Evolutionary conservation across 169 alveolate species (phyloP), one percentile per base, ranked within the genome.

Genomic region (Cryptosporidium ubiquitum): DNA sequence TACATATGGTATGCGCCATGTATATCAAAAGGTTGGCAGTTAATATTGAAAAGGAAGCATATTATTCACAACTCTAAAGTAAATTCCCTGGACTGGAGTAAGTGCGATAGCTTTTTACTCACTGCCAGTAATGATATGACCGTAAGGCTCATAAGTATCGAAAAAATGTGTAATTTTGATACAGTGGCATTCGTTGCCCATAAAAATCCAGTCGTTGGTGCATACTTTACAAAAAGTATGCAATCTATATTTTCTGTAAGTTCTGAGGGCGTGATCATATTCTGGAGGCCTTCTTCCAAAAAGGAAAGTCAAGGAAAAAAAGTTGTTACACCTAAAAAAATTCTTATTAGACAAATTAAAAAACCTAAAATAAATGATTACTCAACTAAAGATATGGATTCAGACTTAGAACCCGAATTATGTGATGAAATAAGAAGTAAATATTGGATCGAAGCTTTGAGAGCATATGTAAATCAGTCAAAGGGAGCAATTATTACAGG

Each of bases 121-220:
- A 94, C 97, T 0, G 57, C 95, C 7, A 93, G 97, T 9, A 91
- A 89, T 57, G 97, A 95, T 70, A 37, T 94, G 91, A 95, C 97
- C 16, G 96, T 94, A 20, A 85, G 97, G 71, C 92, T 95, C 31
- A 94, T 96, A 92, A 92, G 95, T 0, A 93, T 91, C 23, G 93
- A 93, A 44, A 92, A 91, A 29, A 86, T 86, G 31, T 71, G 47
- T 51, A 86, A 92, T 42, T 91, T 93, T 64, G 92, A 92, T 14
- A 96, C 97, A 29, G 91, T 93, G 5, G 94, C 96, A 10, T 92
- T 94, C 58, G 92, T 93, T 29, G 94, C 93, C 9, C 96, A 94
- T 84, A 52, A 47, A 29, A 92, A 93, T 26, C 92, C 96, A 33
- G 95, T 95, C 0, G 92, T 91, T 42, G 93, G 94, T 18, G 96